These are phyloP conservation scores for Teratosphaeria epicoccoides DNA, from an alignment of 2,329 filamentous ascomycete genomes.

Conservation along the genomic window DNA sequence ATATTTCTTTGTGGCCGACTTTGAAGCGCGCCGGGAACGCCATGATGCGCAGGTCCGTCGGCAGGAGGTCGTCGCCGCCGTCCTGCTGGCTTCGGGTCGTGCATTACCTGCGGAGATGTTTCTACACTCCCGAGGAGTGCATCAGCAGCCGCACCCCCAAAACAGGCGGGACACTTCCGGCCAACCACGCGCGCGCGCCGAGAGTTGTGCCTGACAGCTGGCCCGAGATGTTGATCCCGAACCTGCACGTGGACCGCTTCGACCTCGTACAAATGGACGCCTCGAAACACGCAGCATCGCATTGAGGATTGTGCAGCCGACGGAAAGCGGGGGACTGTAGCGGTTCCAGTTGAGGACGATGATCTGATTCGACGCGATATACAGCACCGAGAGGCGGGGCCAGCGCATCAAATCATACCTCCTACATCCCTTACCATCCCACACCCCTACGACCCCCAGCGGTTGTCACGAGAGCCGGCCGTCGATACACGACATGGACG, in stretches of 20 bases:
- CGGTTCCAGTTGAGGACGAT: neutral
- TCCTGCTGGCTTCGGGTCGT: neutral
- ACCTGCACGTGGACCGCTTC: neutral
- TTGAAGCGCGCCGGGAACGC: slow-evolving; percentile 17
- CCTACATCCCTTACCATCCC: neutral
- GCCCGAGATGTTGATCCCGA: neutral
- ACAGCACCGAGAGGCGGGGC: neutral
- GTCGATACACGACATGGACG: slow-evolving; percentile 4
- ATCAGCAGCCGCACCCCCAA: neutral
- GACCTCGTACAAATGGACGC: neutral
- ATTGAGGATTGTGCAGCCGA: neutral
- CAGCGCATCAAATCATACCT: neutral
- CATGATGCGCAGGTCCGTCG: slow-evolving; percentile 1
- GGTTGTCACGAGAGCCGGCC: slow-evolving; percentile 4
- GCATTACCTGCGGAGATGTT: neutral
- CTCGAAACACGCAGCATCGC: neutral
- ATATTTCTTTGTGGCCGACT: slow-evolving; percentile 26
- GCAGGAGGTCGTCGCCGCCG: neutral
- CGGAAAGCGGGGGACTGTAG: neutral
- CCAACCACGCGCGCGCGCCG: neutral
- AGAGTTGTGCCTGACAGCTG: neutral
- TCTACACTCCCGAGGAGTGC: neutral
- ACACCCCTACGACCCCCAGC: slow-evolving; percentile 2
- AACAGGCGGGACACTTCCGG: neutral
- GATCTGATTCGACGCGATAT: neutral